A percentile compares a stretch with the other conserved stretches of the same genome.
phyloP scores from a whole-genome alignment of 371 early-diverging fungal genomes.

The Nematocida ironsii region DNA sequence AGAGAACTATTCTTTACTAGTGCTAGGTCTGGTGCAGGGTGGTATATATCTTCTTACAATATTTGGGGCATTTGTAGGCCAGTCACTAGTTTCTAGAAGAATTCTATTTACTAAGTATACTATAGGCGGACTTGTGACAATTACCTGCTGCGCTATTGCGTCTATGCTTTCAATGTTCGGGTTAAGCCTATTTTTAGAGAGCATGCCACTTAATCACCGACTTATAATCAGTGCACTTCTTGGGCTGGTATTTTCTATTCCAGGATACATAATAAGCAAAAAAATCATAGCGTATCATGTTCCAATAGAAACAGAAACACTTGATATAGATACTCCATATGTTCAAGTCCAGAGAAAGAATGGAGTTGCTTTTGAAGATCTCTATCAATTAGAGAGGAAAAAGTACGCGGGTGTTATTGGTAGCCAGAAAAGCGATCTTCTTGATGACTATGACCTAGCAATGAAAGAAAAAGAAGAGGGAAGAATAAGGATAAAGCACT shows the following conservation, averaged over 20 bases:
- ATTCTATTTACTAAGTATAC: neutral
- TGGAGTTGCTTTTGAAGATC: neutral
- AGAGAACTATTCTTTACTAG: neutral
- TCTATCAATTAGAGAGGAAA: neutral
- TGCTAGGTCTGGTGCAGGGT: neutral
- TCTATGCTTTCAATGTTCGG: neutral
- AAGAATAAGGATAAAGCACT: neutral
- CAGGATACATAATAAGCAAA: neutral
- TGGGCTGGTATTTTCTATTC: neutral
- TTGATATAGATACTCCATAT: neutral
- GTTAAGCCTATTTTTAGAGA: neutral
- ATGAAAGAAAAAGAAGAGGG: neutral
- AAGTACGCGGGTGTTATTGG: neutral
- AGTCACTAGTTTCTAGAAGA: neutral
- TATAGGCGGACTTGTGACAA: neutral
- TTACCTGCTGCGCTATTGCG: neutral
- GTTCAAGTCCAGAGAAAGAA: neutral
- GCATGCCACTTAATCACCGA: neutral
- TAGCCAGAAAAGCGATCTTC: neutral
- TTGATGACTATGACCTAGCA: neutral
- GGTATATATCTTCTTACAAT: neutral
- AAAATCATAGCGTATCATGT: neutral
- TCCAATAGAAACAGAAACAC: neutral
- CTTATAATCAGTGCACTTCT: neutral
- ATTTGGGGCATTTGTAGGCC: too few relatives aligned